Base-by-base conservation (phyloP, 2,329 filamentous ascomycete genomes). In the Capronia coronata region DNA sequence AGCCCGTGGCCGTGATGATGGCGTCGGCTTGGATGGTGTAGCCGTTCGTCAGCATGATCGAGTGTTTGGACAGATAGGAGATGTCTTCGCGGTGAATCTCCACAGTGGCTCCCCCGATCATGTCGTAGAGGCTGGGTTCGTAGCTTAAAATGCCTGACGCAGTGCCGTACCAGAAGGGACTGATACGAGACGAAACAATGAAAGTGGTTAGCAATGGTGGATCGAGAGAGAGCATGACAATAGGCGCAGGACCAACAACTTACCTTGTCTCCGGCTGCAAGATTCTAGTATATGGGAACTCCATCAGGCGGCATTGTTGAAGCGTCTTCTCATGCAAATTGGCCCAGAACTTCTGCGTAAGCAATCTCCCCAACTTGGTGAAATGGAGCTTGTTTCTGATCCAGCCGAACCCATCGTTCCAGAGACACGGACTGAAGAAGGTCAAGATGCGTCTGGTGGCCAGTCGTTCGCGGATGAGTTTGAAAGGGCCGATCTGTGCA, bases 341-440 rank as follows among this genome's bases (percentile, higher is more conserved):
- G 0, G 60, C 56, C 78, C 79, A 83, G 62, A 82, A 82, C 2
- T 57, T 60, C 11, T 69, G 63, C 2, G 73, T 67, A 1, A 79
- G 54, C 37, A 64, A 68, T 32, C 75, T 68, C 3, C 78, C 77
- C 0, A 78, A 39, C 63, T 67, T 69, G 1, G 75, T 79, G 6
- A 65, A 63, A 52, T 81, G 77, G 14, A 81, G 59, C 47, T 77
- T 71, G 2, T 60, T 56, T 5, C 75, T 67, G 2, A 75, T 57
- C 9, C 67, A 51, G 10, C 68, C 71, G 45, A 68, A 67, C 5
- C 74, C 76, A 1, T 74, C 70, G 5, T 82, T 82, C 82, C 83
- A 90, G 11, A 84, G 75, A 61, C 84, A 89, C 0, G 86, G 86
- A 47, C 78, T 83, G 65, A 90, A 80, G 79, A 83, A 88, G 1